Percentiles rank a stretch among this genome's conserved stretches.
Evolutionary conservation across 148 eudicot species (phyloP).

Genomic region (Rhododendron henanense): DNA sequence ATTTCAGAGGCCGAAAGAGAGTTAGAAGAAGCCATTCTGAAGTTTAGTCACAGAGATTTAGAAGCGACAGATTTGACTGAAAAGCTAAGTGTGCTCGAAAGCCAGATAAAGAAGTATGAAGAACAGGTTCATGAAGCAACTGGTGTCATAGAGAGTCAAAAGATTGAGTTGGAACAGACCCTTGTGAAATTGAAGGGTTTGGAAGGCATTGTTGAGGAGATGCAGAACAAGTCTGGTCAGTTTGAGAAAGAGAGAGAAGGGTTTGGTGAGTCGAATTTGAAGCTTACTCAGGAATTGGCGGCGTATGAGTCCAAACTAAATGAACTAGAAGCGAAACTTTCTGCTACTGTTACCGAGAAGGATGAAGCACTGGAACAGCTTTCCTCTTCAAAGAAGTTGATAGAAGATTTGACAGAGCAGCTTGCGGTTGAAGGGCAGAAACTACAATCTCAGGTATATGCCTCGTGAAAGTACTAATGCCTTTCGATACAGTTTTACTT

Average conservation of each 20-base stretch:
- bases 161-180: constrained; percentile 52
- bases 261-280: constrained; percentile 50
- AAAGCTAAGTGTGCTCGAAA: constrained; percentile 42
- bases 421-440: constrained; percentile 60
- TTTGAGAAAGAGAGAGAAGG: constrained; percentile 47
- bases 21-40: constrained; percentile 46
- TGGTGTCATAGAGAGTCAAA: constrained; percentile 42
- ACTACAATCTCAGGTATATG: constrained; percentile 63
- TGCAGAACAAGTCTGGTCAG: constrained; percentile 37
- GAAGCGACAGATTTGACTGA: constrained; percentile 50
- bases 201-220: constrained; percentile 48
- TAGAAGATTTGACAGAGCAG: constrained; percentile 60
- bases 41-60: constrained; percentile 45
- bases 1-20: constrained; percentile 43
- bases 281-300: constrained; percentile 61
- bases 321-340: constrained; percentile 43
- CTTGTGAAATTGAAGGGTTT: constrained; percentile 36
- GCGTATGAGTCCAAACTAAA: constrained; percentile 47
- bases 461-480: not conserved
- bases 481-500: not conserved
- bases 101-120: constrained; percentile 38
- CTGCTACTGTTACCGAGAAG: constrained; percentile 46
- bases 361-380: constrained; percentile 44
- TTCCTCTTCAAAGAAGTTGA: constrained; percentile 38
- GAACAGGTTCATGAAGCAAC: constrained; percentile 45